Evolutionary conservation across 108 stramenopile species (phyloP).

Genomic region (Skeletonema menzelii): DNA sequence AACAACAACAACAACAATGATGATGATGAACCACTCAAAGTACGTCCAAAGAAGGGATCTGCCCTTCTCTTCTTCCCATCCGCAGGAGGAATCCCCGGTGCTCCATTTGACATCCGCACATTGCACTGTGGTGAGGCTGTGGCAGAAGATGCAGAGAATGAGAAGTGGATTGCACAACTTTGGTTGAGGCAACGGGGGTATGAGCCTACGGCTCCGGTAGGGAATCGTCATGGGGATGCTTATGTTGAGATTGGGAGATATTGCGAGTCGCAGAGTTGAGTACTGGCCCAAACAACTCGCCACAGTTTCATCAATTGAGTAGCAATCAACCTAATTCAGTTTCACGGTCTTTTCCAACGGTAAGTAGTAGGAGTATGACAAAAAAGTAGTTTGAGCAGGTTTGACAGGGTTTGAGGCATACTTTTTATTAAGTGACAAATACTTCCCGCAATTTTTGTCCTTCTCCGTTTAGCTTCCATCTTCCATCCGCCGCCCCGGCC

Average conservation of each 20-base stretch:
- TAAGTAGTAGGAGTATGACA: too few species aligned
- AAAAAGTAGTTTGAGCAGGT: too few species aligned
- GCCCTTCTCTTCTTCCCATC: slow-evolving; percentile 86
- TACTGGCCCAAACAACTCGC: too few species aligned
- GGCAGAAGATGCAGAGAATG: slow-evolving; percentile 40
- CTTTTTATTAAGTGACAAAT: too few species aligned
- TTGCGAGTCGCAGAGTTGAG: slow-evolving; percentile 30
- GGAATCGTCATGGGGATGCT: slow-evolving; percentile 61
- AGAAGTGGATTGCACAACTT: slow-evolving; percentile 85
- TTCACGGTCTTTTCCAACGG: too few species aligned
- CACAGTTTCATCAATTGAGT: too few species aligned
- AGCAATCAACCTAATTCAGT: too few species aligned
- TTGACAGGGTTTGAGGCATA: too few species aligned
- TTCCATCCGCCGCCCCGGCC: too few species aligned
- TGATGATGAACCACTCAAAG: slow-evolving; percentile 58
- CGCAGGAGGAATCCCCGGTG: slow-evolving; percentile 71
- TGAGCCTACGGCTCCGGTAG: slow-evolving; percentile 65
- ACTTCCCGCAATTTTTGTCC: too few species aligned
- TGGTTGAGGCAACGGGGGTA: slow-evolving; percentile 68
- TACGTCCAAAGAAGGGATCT: slow-evolving; percentile 76
- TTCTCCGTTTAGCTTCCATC: too few species aligned
- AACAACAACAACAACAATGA: slow-evolving; percentile 8
- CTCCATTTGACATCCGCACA: slow-evolving; percentile 80
- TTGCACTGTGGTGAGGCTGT: slow-evolving; percentile 83
- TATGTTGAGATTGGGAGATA: slow-evolving; percentile 52